phyloP scores from a whole-genome alignment of 768 basidiomycete species.

The Candolleomyces eurysporus region DNA sequence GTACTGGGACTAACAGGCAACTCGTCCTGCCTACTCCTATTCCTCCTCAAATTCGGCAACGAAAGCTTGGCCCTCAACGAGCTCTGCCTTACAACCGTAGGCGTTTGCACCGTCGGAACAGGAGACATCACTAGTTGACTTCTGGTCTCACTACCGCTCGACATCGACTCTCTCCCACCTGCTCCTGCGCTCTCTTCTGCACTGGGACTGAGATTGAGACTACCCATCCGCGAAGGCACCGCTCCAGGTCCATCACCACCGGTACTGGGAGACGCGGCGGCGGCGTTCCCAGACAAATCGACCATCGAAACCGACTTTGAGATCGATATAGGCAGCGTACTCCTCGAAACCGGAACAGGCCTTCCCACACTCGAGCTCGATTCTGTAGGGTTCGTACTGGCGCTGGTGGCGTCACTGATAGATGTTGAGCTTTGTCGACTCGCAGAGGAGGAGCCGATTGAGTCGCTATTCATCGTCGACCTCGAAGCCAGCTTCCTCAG shows the following conservation, averaged over 20 bases:
- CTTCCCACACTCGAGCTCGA: not conserved
- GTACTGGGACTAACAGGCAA: constrained; percentile 15
- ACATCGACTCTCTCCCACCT: not conserved
- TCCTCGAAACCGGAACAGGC: constrained; percentile 7
- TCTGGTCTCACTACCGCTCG: not conserved
- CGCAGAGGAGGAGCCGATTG: not conserved
- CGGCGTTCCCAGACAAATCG: not conserved
- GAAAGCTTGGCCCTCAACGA: constrained; percentile 65
- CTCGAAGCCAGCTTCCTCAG: not conserved
- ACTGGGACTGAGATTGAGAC: not conserved
- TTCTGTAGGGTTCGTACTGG: too few species aligned
- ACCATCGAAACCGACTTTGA: constrained; percentile 9
- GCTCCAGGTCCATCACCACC: not conserved
- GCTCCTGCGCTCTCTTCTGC: not conserved
- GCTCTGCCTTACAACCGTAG: constrained; percentile 31
- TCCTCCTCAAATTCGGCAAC: constrained; percentile 61
- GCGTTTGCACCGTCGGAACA: constrained; percentile 2
- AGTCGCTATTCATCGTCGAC: not conserved
- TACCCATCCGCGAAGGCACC: not conserved
- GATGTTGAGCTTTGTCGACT: too few species aligned
- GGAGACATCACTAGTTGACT: not conserved
- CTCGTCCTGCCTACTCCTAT: constrained; percentile 36
- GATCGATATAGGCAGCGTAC: constrained; percentile 3
- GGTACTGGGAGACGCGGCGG: not conserved
- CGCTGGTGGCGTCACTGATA: too few species aligned